phyloP scores from a whole-genome alignment of 345 rosid species.

The Bretschneidera sinensis region DNA sequence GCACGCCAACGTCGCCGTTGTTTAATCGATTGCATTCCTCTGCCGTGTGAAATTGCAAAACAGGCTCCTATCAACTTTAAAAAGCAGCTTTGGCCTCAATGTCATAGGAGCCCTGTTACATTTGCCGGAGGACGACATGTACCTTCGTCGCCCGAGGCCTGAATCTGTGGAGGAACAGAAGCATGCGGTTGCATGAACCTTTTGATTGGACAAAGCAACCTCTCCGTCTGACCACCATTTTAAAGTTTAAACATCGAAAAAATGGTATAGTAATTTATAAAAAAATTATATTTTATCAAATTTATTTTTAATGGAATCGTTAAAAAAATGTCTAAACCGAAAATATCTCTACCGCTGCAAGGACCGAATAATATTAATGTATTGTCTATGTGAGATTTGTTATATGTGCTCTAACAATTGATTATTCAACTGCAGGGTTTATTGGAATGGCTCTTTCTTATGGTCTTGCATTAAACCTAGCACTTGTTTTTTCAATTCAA shows the following conservation, averaged over 20 bases:
- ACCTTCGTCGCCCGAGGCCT: constrained; percentile 41
- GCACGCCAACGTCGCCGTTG: constrained; percentile 60
- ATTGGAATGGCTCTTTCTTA: constrained; percentile 98
- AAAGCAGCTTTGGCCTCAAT: constrained; percentile 58
- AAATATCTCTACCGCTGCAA: too few relatives aligned
- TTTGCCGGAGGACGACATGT: constrained; percentile 66
- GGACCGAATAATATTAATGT: too few relatives aligned
- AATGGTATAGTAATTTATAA: too few relatives aligned
- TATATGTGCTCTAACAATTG: too few relatives aligned
- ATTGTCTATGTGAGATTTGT: too few relatives aligned
- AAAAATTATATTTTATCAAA: too few relatives aligned
- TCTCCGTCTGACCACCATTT: too few relatives aligned
- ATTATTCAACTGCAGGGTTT: constrained; percentile 48
- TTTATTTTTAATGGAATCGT: too few relatives aligned
- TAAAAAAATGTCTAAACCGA: too few relatives aligned
- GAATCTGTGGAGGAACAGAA: constrained; percentile 51
- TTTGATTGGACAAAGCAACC: constrained; percentile 74
- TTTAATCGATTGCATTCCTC: constrained; percentile 59
- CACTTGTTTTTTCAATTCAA: constrained; percentile 75
- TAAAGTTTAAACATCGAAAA: too few relatives aligned
- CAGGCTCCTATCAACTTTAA: constrained; percentile 63
- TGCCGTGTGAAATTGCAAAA: constrained; percentile 48
- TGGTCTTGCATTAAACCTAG: constrained; percentile 77
- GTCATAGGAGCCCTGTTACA: constrained; percentile 62
- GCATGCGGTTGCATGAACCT: constrained; percentile 43